Percentiles rank a stretch among this genome's conserved stretches.
Evolutionary conservation across 1,284 basidiomycete species (phyloP).

Genomic region (Gymnopus androsaceus): DNA sequence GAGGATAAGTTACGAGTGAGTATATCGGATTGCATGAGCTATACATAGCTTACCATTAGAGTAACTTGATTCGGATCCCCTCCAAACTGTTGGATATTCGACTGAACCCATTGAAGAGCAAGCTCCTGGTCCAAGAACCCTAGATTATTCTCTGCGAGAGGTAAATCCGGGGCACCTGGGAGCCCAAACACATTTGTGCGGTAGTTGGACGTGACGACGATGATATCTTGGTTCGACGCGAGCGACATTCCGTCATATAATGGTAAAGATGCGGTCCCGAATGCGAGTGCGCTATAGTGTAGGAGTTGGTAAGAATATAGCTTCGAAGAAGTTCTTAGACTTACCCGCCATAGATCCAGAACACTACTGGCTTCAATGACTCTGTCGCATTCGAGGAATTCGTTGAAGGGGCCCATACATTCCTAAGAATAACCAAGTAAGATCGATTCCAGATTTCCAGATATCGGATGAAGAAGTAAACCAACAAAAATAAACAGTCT

Average conservation of each 20-base stretch:
- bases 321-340: not conserved
- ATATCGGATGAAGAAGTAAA: not conserved
- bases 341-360: slow-evolving; percentile 14
- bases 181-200: slow-evolving; percentile 24
- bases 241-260: slow-evolving; percentile 18
- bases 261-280: slow-evolving; percentile 8
- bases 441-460: not conserved
- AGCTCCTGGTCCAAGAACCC: slow-evolving; percentile 81
- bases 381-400: too few relatives aligned
- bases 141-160: slow-evolving; percentile 18
- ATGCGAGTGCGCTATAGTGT: not conserved
- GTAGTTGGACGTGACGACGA: slow-evolving; percentile 25
- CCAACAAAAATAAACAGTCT: slow-evolving; percentile 21
- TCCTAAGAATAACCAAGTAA: not conserved
- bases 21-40: too few relatives aligned
- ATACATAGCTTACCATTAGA: slow-evolving; percentile 15
- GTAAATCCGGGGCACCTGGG: slow-evolving; percentile 20
- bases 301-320: not conserved
- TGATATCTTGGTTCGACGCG: slow-evolving; percentile 20
- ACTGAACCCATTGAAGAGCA: slow-evolving; percentile 58
- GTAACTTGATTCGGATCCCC: slow-evolving; percentile 38
- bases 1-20: not conserved
- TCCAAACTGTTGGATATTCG: slow-evolving; percentile 62
- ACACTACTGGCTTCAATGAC: slow-evolving; percentile 1
- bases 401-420: slow-evolving; percentile 12